Evolutionary conservation across 75 land plant genomes (phyloP).

Genomic region (Azolla pinnata): DNA sequence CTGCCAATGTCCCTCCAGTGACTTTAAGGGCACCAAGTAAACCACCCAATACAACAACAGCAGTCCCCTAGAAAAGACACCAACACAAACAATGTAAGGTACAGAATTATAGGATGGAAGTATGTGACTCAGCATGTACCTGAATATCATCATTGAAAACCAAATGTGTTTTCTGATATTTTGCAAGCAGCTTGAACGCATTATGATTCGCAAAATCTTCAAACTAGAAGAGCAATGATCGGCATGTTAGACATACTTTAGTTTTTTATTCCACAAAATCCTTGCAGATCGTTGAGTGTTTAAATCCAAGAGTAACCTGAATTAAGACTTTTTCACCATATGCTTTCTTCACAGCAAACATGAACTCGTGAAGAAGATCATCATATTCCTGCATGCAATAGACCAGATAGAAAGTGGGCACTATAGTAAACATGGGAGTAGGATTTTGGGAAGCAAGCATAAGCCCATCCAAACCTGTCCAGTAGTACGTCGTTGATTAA

Average conservation of each 20-base stretch:
- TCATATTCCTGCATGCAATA: slow-evolving; percentile 49
- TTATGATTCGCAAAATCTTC: slow-evolving; percentile 72
- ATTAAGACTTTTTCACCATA: slow-evolving; percentile 62
- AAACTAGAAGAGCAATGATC: slow-evolving; percentile 59
- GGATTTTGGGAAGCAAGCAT: no score
- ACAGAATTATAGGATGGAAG: not conserved
- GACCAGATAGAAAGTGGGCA: not conserved
- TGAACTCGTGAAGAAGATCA: slow-evolving; percentile 63
- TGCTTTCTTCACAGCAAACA: slow-evolving; percentile 61
- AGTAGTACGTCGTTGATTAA: slow-evolving; percentile 59
- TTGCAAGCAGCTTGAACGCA: slow-evolving; percentile 58
- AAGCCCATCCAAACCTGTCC: slow-evolving; percentile 63
- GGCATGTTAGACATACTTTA: no score
- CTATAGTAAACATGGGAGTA: no score
- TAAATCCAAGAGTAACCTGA: slow-evolving; percentile 29
- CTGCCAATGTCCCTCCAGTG: slow-evolving; percentile 60
- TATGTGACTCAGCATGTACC: slow-evolving; percentile 22
- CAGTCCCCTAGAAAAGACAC: slow-evolving; percentile 57
- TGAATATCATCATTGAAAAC: slow-evolving; percentile 93
- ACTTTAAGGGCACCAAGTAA: slow-evolving; percentile 55
- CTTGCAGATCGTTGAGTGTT: no score
- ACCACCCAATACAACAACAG: slow-evolving; percentile 78
- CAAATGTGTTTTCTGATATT: slow-evolving; percentile 59
- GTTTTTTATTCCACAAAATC: no score
- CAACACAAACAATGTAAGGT: not conserved